phyloP scores from a whole-genome alignment of 768 basidiomycete genomes.

The Phallus indusiatus region DNA sequence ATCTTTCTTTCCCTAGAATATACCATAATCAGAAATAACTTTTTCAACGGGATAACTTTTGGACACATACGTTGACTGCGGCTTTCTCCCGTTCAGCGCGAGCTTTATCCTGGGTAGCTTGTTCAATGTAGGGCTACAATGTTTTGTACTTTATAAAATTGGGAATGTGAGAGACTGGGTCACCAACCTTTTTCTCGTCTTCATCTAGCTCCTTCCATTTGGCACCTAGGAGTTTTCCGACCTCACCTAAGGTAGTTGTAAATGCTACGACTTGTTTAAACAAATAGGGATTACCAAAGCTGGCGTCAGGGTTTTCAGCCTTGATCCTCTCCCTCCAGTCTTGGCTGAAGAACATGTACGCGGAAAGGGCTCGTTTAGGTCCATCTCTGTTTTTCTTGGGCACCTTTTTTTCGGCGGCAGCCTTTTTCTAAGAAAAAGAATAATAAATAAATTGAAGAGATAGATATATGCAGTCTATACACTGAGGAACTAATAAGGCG shows the following conservation, averaged over 20 bases:
- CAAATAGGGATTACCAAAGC: slow-evolving; percentile 55
- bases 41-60: neutral
- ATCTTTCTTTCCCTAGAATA: slow-evolving; percentile 27
- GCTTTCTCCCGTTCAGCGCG: slow-evolving; percentile 78
- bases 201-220: slow-evolving; percentile 97
- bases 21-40: neutral
- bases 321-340: slow-evolving; percentile 95
- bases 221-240: slow-evolving; percentile 89
- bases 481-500: slow-evolving; percentile 19
- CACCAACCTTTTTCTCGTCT: slow-evolving; percentile 76
- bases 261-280: slow-evolving; percentile 9
- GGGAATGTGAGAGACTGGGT: neutral
- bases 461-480: slow-evolving; percentile 8
- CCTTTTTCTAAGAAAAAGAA: slow-evolving; percentile 49
- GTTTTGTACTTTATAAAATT: slow-evolving; percentile 6
- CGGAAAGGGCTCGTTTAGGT: slow-evolving; percentile 88
- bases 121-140: slow-evolving; percentile 74
- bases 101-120: slow-evolving; percentile 79
- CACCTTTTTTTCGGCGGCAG: slow-evolving; percentile 51
- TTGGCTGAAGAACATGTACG: slow-evolving; percentile 99
- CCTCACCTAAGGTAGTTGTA: slow-evolving; percentile 49
- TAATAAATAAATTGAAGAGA: slow-evolving; percentile 2
- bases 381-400: slow-evolving; percentile 73
- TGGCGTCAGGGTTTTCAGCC: slow-evolving; percentile 88
- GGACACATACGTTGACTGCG: slow-evolving; percentile 30